Percentiles rank a stretch among this genome's conserved stretches.
phyloP scores from a whole-genome alignment of 202 grass and related monocot genomes.

The Schoenoplectus tabernaemontani region DNA sequence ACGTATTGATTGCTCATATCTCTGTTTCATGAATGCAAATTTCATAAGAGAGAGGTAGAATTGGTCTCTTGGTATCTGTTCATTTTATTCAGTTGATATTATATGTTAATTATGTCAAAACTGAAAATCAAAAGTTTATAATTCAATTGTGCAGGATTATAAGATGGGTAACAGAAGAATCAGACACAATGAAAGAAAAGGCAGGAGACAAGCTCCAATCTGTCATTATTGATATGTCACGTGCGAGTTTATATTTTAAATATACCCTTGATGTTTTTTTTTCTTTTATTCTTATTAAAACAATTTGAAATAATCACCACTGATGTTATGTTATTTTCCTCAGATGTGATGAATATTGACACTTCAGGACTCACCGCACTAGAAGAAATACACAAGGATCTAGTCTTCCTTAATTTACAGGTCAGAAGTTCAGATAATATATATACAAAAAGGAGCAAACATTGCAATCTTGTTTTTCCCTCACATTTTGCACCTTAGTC shows the following conservation, averaged over 20 bases:
- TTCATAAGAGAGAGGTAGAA: slow-evolving; percentile 79
- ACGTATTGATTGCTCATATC: slow-evolving; percentile 69
- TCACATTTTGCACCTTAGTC: neutral
- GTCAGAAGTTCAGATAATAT: slow-evolving; percentile 28
- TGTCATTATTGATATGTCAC: slow-evolving; percentile 80
- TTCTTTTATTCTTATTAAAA: neutral
- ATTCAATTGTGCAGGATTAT: slow-evolving; percentile 44
- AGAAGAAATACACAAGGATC: slow-evolving; percentile 58
- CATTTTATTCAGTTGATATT: neutral
- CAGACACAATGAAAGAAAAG: slow-evolving; percentile 34
- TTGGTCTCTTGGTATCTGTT: neutral
- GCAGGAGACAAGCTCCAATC: slow-evolving; percentile 42
- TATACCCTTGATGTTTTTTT: neutral
- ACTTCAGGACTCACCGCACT: slow-evolving; percentile 66
- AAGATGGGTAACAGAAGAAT: slow-evolving; percentile 38
- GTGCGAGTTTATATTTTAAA: slow-evolving; percentile 24
- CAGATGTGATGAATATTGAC: slow-evolving; percentile 85
- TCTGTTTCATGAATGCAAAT: slow-evolving; percentile 77
- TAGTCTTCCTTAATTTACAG: slow-evolving; percentile 49
- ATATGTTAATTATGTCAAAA: neutral
- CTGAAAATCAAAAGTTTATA: neutral
- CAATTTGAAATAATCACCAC: neutral
- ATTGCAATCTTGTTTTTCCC: neutral
- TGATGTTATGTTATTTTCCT: slow-evolving; percentile 8
- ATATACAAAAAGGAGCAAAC: neutral